Percentiles rank a stretch among this genome's conserved stretches.
phyloP scores from a whole-genome alignment of 1,284 basidiomycete genomes.

The Rhodotorula sp. region DNA sequence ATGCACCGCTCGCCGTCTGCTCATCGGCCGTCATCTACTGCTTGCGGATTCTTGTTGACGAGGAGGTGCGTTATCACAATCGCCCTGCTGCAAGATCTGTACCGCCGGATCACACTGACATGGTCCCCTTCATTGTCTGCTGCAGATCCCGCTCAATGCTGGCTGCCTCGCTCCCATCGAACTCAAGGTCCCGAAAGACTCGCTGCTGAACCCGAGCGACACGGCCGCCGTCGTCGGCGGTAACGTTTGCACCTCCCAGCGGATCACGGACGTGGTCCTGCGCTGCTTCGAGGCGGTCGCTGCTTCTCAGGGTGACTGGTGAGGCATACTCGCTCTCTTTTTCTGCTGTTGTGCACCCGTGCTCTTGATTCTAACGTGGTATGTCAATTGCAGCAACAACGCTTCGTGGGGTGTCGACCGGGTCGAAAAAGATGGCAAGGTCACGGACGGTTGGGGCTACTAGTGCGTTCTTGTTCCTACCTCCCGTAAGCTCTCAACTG shows the following conservation, averaged over 20 bases:
- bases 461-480: neutral
- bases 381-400: conserved; percentile 57
- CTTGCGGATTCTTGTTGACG: conserved; percentile 86
- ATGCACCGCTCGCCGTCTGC: conserved; percentile 69
- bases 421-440: conserved; percentile 58
- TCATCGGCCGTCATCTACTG: conserved; percentile 92
- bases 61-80: conserved; percentile 54
- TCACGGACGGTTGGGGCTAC: neutral
- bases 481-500: neutral
- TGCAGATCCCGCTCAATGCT: conserved; percentile 82
- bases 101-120: too few species aligned
- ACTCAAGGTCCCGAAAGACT: conserved; percentile 69
- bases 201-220: conserved; percentile 71
- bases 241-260: conserved; percentile 65
- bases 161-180: conserved; percentile 66
- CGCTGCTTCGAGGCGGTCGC: conserved; percentile 90
- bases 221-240: conserved; percentile 41
- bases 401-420: conserved; percentile 87
- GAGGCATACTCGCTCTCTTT: neutral
- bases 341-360: neutral
- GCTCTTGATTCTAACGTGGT: neutral
- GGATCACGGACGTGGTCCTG: conserved; percentile 91
- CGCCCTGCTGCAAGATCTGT: neutral
- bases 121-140: too few species aligned
- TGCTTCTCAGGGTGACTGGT: conserved; percentile 81